Base-by-base conservation (phyloP, 202 grass and related monocot species). In the Panicum hallii region DNA sequence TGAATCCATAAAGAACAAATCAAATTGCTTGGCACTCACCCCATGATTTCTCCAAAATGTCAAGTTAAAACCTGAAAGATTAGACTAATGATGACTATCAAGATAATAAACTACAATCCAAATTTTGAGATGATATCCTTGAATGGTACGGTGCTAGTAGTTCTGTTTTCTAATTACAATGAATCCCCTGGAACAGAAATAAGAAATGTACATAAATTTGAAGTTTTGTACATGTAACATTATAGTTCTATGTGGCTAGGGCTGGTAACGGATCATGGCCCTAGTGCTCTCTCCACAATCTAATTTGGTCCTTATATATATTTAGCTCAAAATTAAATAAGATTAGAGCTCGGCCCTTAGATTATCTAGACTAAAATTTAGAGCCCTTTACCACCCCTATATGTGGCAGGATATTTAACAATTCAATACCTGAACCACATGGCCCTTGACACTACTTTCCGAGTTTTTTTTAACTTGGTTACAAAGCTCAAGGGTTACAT, bases 401-500 rank as follows among this genome's bases (percentile, higher is more conserved):
- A 26, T 26, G 26, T 46, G 20, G 5, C 20, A 5, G 7, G 19
- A 44, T 68, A 68, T 68, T 9, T n/a, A 44, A 44, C 66, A 22
- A 17, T 5, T 43, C 8, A 67, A 22, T 23, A 23, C 45, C 43
- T 45, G 9, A 70, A 45, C 10, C 20, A 70, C 41, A 14, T 70
- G 6, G 20, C 4, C 67, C 8, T 11, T 3, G 42, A 70, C 20
- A 70, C 67, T 69, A 69, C 11, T 45, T 43, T 23, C 20, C 67
- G 45, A 23, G 0, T 45, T 44, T 45, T 44, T 45, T 0, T 45
- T 45, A 69, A 44, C 9, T 11, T 54, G 11, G 9, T 70, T 46
- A 70, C 67, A 70, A 70, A 46, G 67, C 41, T 46, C 41, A 44
- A 45, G 67, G 41, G 41, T 70, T 70, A 70, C 67, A 26, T 6